These are phyloP conservation scores for Glebionis coronaria DNA, from an alignment of 129 eudicot genomes.

Conservation along the genomic window DNA sequence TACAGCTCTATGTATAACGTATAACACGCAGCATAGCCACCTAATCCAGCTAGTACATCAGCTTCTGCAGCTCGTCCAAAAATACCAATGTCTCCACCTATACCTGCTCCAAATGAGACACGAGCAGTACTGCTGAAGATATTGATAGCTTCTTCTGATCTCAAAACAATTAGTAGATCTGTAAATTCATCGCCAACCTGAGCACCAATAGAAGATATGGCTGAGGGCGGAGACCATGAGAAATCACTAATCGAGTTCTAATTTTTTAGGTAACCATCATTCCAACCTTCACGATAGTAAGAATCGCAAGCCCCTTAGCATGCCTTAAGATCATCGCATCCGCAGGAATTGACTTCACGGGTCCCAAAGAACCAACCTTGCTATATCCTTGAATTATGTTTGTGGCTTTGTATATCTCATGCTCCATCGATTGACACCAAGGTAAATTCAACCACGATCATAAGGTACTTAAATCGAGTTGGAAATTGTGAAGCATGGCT, in stretches of 20 bases:
- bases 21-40: conserved; percentile 80
- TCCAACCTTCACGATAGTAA: conserved; percentile 80
- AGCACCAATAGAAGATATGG: conserved; percentile 70
- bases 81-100: conserved; percentile 77
- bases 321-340: conserved; percentile 54
- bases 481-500: conserved; percentile 88
- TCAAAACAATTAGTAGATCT: conserved; percentile 74
- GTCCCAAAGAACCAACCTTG: conserved; percentile 66
- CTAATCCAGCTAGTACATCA: conserved; percentile 63
- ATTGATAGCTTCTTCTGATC: conserved; percentile 76
- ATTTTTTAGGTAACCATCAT: conserved; percentile 79
- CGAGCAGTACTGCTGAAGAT: conserved; percentile 67
- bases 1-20: conserved; percentile 85
- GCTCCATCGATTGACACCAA: conserved; percentile 91
- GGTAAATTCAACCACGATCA: conserved; percentile 96
- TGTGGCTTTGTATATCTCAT: conserved; percentile 81
- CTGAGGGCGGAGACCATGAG: conserved; percentile 97
- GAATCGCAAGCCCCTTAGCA: conserved; percentile 85
- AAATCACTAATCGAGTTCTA: conserved; percentile 85
- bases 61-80: conserved; percentile 85
- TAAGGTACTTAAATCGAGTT: conserved; percentile 81
- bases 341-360: conserved; percentile 74
- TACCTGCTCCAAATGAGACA: conserved; percentile 75
- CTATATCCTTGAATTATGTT: conserved; percentile 70
- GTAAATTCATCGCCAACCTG: conserved; percentile 95